Conservation (phyloP, 75 land plant genomes). For the Picea sitchensis region DNA sequence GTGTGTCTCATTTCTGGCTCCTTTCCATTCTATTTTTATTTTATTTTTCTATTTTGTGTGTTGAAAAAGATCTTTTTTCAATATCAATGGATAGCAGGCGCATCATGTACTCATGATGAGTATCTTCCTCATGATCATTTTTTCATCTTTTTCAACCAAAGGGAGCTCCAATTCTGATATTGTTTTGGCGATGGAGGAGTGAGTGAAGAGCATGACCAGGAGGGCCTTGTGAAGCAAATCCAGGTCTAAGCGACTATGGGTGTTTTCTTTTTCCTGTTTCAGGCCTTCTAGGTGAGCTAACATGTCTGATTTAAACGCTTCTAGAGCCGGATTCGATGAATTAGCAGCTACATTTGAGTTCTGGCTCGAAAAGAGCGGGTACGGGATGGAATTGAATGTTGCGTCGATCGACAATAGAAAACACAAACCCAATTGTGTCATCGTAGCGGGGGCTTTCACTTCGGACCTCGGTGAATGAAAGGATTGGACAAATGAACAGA, state of each 20-base stretch:
- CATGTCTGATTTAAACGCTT: constrained; percentile 12
- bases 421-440: neutral
- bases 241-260: neutral
- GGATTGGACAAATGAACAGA: too few relatives aligned
- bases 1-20: too few relatives aligned
- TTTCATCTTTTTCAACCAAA: constrained; percentile 13
- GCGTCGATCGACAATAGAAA: neutral
- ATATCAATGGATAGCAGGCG: too few relatives aligned
- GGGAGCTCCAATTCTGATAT: constrained; percentile 13
- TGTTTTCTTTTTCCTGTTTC: neutral
- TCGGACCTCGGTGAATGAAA: too few relatives aligned
- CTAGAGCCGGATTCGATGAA: neutral
- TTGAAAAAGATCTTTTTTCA: too few relatives aligned
- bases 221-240: constrained; percentile 18
- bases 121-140: neutral
- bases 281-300: constrained; percentile 8
- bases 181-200: constrained; percentile 13
- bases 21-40: too few relatives aligned
- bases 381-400: neutral
- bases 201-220: constrained; percentile 6
- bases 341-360: too few relatives aligned
- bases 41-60: too few relatives aligned
- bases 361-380: too few relatives aligned
- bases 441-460: neutral
- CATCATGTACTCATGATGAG: too few relatives aligned